Conservation (phyloP, 768 basidiomycete species). For the Kwoniella bestiolae region DNA sequence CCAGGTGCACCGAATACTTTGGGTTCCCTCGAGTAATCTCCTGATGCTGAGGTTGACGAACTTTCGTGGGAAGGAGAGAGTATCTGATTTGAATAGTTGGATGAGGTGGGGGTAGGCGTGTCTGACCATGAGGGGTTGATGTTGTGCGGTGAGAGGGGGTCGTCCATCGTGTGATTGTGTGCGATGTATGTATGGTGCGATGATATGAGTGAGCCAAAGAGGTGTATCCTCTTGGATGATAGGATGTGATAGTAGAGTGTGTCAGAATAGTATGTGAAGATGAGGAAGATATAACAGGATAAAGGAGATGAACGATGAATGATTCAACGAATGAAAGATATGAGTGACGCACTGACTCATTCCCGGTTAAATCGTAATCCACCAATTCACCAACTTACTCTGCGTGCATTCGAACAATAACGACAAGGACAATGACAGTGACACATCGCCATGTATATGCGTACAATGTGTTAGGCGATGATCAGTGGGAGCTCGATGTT, state of each 20-base stretch:
- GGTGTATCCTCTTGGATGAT: not conserved
- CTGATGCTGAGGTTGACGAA: slow-evolving; percentile 22
- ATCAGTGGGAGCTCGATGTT: too few species aligned
- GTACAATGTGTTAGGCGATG: too few species aligned
- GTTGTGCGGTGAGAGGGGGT: slow-evolving; percentile 31
- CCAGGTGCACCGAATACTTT: slow-evolving; percentile 50
- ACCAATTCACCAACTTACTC: too few species aligned
- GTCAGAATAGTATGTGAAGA: too few species aligned
- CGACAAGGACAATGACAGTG: too few species aligned
- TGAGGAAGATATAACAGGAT: too few species aligned
- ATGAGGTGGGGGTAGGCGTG: slow-evolving; percentile 18
- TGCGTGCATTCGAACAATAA: too few species aligned
- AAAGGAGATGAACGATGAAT: not conserved
- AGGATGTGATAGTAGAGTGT: too few species aligned
- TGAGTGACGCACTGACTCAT: slow-evolving; percentile 16
- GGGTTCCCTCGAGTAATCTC: slow-evolving; percentile 30
- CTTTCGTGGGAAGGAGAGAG: slow-evolving; percentile 5
- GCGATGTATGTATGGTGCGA: too few species aligned
- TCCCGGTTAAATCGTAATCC: too few species aligned
- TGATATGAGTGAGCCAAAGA: not conserved
- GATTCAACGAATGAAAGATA: too few species aligned
- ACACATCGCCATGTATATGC: too few species aligned
- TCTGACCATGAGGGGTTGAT: slow-evolving; percentile 37
- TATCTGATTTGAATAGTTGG: slow-evolving; percentile 1
- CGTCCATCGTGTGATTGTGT: slow-evolving; percentile 35